Conservation (phyloP, 202 grass and related monocot genomes). For the Panicum hallii region DNA sequence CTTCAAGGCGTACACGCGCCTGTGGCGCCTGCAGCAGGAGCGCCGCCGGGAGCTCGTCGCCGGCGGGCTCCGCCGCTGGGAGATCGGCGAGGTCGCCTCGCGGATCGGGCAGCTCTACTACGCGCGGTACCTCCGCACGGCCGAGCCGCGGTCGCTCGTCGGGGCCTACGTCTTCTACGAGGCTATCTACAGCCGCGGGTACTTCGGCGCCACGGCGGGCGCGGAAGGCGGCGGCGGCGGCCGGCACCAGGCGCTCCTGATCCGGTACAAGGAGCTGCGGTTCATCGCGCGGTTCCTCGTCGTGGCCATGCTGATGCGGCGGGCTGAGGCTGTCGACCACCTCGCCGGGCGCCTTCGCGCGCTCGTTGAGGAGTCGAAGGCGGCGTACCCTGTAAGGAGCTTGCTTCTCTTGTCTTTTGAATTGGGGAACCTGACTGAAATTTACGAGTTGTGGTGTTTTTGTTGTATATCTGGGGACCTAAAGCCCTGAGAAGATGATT, state of each 20-base stretch:
- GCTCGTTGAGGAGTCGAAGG: slow-evolving; percentile 78
- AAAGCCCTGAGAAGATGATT: not conserved
- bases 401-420: slow-evolving; percentile 23
- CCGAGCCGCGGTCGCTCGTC: slow-evolving; percentile 92
- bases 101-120: slow-evolving; percentile 99
- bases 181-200: slow-evolving; percentile 89
- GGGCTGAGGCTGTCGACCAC: slow-evolving; percentile 74
- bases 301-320: slow-evolving; percentile 81
- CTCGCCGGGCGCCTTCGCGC: slow-evolving; percentile 70
- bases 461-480: not conserved
- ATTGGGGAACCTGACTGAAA: slow-evolving; percentile 20
- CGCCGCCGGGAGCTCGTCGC: slow-evolving; percentile 73
- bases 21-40: slow-evolving; percentile 89
- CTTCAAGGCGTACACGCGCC: slow-evolving; percentile 95
- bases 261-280: slow-evolving; percentile 93
- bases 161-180: slow-evolving; percentile 98
- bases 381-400: slow-evolving; percentile 73
- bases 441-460: slow-evolving; percentile 10
- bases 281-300: slow-evolving; percentile 87
- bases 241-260: slow-evolving; percentile 63
- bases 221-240: not conserved
- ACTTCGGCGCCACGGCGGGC: slow-evolving; percentile 61
- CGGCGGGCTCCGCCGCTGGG: slow-evolving; percentile 71
- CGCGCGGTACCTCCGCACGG: slow-evolving; percentile 90
- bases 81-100: slow-evolving; percentile 95